Conservation (phyloP, 192 early-diverging fungal species). For the Umbelopsis sp. region DNA sequence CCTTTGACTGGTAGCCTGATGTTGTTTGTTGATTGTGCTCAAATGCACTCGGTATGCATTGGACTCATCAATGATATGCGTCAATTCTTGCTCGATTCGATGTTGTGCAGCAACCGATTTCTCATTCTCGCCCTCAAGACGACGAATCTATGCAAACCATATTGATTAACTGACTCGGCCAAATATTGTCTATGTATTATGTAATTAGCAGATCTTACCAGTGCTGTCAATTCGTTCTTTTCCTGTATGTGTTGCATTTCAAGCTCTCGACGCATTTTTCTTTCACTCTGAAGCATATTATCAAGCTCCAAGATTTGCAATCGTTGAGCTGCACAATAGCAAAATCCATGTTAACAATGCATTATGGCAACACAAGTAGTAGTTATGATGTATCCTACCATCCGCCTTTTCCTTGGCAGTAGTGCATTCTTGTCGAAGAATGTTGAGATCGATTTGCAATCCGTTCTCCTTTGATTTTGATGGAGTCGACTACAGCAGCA, state of each 20-base stretch:
- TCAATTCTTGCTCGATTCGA: conserved; percentile 1
- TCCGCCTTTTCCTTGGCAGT: not conserved
- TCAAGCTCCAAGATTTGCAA: conserved; percentile 4
- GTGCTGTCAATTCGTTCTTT: not conserved
- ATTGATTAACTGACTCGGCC: not conserved
- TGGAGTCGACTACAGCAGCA: not conserved
- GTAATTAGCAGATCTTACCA: not conserved
- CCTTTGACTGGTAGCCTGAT: conserved; percentile 14
- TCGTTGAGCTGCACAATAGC: not conserved
- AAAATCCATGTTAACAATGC: not conserved
- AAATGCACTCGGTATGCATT: conserved; percentile 6
- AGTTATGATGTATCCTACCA: not conserved
- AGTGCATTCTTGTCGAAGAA: not conserved
- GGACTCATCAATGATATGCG: conserved; percentile 1
- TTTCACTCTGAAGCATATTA: conserved; percentile 9
- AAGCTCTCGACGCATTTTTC: conserved; percentile 5
- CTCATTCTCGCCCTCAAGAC: conserved; percentile 1
- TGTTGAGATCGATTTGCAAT: not conserved
- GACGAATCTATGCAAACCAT: not conserved
- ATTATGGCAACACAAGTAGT: not conserved
- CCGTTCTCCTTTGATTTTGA: not conserved
- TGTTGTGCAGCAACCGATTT: conserved; percentile 6
- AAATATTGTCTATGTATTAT: not conserved
- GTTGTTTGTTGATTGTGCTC: not conserved
- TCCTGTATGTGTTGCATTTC: conserved; percentile 14